Evolutionary conservation across 2,329 filamentous ascomycete genomes (phyloP).

Genomic region (Pseudofabraea citricarpa): DNA sequence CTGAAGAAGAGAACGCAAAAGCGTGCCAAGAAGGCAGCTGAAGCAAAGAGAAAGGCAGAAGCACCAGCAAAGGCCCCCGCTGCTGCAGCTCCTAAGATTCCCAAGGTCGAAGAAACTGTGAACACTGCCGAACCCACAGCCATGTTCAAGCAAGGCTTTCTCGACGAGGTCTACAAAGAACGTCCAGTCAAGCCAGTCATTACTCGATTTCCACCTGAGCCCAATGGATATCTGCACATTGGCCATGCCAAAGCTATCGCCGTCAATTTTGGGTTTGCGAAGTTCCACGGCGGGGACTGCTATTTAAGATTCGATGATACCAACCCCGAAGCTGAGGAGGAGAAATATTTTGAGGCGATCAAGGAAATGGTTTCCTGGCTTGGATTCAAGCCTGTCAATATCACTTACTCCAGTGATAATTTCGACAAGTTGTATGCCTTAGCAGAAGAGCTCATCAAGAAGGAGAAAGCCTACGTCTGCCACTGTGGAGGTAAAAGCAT

Average conservation of each 20-base stretch:
- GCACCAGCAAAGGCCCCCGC: conserved; percentile 30
- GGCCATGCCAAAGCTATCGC: conserved; percentile 95
- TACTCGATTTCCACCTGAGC: conserved; percentile 78
- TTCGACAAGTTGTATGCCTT: conserved; percentile 81
- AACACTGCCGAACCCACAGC: conserved; percentile 18
- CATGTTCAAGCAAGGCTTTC: conserved; percentile 79
- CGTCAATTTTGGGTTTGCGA: conserved; percentile 93
- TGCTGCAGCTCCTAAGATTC: conserved; percentile 18
- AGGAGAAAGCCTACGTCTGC: conserved; percentile 76
- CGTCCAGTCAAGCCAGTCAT: conserved; percentile 56
- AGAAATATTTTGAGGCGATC: conserved; percentile 85
- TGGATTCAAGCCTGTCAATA: conserved; percentile 65
- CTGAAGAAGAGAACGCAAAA: conserved; percentile 57
- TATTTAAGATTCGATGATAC: conserved; percentile 88
- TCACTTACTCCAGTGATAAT: conserved; percentile 88
- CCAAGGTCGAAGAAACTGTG: conserved; percentile 27
- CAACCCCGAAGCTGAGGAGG: conserved; percentile 89
- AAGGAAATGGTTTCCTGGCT: conserved; percentile 85
- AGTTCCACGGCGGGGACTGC: conserved; percentile 69
- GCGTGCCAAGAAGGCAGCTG: conserved; percentile 50
- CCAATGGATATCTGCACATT: conserved; percentile 90
- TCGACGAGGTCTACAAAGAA: conserved; percentile 67
- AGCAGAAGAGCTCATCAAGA: conserved; percentile 75
- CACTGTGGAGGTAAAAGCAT: conserved; percentile 59
- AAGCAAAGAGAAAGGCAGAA: conserved; percentile 46